Evolutionary conservation across 2,329 filamentous ascomycete genomes (phyloP), one percentile per base, ranked within the genome.

Genomic region (Nigrospora oryzae): DNA sequence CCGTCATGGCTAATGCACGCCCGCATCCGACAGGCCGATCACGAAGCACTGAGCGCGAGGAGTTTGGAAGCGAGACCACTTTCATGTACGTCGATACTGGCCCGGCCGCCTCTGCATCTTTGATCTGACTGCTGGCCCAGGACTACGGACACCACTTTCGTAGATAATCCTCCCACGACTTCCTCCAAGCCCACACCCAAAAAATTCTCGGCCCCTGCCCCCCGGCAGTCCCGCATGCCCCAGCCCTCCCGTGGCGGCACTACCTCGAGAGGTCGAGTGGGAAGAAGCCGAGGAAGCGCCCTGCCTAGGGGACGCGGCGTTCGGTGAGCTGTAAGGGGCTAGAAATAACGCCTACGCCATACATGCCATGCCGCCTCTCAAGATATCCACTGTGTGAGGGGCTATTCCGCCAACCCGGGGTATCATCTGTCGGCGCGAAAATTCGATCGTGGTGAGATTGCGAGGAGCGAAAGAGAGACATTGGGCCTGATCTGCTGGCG

Each of bases 61-160:
- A 73, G 16, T 46, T 63, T 17, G 75, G 79, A n/a, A 65, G 65
- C 14, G 90, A 96, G 55, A 86, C 85, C 42, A 95, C 90, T 1
- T 95, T 95, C 58, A 79, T 96, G 83, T 86, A 68, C 65, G 78
- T 65, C 28, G 19, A 28, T 28, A 7, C 23, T 10, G 23, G 23
- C 23, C 23, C 23, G 23, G 23, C 8, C 23, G 23, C 31, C 40
- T 30, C 49, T 41, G 35, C 12, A 49, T 55, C 19, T 3, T 45
- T 54, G 38, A 39, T 44, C 47, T 50, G 23, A 32, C 37, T 40
- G 49, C 56, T 52, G 42, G 10, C 45, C 5, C 53, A 91, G 86
- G 75, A 95, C 90, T 19, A 95, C 88, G 11, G 89, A 95, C 59
- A 94, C 85, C 6, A 88, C 87, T 2, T 96, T 95, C 58, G 81